phyloP scores from a whole-genome alignment of 306 rosid species.

The Clitoria ternatea region DNA sequence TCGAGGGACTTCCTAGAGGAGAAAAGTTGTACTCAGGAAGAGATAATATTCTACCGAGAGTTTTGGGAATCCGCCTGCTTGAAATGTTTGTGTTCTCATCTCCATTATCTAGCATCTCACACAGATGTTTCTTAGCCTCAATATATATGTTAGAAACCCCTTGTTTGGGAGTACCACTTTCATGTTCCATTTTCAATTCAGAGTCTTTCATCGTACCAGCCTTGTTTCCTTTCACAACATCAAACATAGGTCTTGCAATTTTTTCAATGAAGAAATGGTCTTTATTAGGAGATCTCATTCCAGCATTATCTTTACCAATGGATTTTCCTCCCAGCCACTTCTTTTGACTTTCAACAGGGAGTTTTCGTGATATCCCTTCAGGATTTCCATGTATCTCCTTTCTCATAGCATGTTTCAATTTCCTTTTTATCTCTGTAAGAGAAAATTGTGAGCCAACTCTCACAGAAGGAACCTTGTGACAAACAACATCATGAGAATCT shows the following conservation, averaged over 20 bases:
- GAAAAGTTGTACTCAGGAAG: constrained; percentile 72
- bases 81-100: constrained; percentile 53
- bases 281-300: constrained; percentile 62
- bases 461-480: constrained; percentile 44
- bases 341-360: constrained; percentile 22
- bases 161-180: constrained; percentile 33
- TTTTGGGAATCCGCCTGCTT: constrained; percentile 51
- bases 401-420: constrained; percentile 76
- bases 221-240: constrained; percentile 48
- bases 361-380: constrained; percentile 22
- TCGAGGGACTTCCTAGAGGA: constrained; percentile 74
- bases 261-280: constrained; percentile 75
- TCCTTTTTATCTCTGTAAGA: constrained; percentile 75
- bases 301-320: constrained; percentile 45
- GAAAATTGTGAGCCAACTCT: constrained; percentile 64
- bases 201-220: constrained; percentile 43
- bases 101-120: constrained; percentile 67
- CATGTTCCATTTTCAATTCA: constrained; percentile 35
- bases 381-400: constrained; percentile 62
- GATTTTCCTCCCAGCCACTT: constrained; percentile 31
- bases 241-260: constrained; percentile 54
- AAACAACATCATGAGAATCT: constrained; percentile 35
- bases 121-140: constrained; percentile 87
- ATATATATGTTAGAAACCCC: constrained; percentile 59
- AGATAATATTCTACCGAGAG: constrained; percentile 80